Evolutionary conservation across 345 rosid species (phyloP).

Genomic region (Turritis glabra): DNA sequence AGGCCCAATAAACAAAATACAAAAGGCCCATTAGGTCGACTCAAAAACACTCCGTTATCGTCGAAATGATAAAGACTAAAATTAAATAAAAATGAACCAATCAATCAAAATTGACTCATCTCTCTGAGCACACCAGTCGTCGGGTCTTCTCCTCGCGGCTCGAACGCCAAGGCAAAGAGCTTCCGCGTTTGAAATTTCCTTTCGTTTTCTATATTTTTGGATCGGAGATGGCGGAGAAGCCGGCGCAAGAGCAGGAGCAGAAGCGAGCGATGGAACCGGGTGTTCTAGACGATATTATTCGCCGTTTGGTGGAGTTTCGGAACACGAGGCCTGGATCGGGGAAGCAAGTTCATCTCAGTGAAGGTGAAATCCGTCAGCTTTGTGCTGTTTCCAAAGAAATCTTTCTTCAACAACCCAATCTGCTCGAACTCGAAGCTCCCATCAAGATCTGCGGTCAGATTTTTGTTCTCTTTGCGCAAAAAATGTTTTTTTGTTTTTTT

Average conservation of each 20-base stretch:
- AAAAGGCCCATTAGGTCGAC: slow-evolving; percentile 27
- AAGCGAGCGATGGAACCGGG: slow-evolving; percentile 57
- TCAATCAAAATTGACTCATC: slow-evolving; percentile 25
- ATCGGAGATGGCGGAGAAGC: slow-evolving; percentile 41
- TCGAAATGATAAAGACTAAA: not conserved
- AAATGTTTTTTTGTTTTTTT: not conserved
- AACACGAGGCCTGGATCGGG: slow-evolving; percentile 55
- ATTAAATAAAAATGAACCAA: slow-evolving; percentile 18
- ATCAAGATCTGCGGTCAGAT: slow-evolving; percentile 89
- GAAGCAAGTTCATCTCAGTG: slow-evolving; percentile 81
- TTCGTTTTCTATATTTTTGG: not conserved
- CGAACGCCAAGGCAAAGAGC: slow-evolving; percentile 26
- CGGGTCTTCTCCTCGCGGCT: slow-evolving; percentile 28
- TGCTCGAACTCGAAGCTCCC: slow-evolving; percentile 86
- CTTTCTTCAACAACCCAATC: slow-evolving; percentile 82
- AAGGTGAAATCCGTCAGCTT: slow-evolving; percentile 80
- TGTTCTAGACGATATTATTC: slow-evolving; percentile 66
- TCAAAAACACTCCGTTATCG: not conserved
- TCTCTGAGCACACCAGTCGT: slow-evolving; percentile 24
- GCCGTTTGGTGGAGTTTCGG: slow-evolving; percentile 59
- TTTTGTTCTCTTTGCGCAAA: slow-evolving; percentile 4
- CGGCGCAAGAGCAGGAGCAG: slow-evolving; percentile 32
- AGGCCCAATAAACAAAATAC: not conserved
- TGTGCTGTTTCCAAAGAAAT: slow-evolving; percentile 65
- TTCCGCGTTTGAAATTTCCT: slow-evolving; percentile 8